Evolutionary conservation across 2,329 filamentous ascomycete genomes (phyloP), one percentile per base, ranked within the genome.

Genomic region (Stromatinia cepivora): DNA sequence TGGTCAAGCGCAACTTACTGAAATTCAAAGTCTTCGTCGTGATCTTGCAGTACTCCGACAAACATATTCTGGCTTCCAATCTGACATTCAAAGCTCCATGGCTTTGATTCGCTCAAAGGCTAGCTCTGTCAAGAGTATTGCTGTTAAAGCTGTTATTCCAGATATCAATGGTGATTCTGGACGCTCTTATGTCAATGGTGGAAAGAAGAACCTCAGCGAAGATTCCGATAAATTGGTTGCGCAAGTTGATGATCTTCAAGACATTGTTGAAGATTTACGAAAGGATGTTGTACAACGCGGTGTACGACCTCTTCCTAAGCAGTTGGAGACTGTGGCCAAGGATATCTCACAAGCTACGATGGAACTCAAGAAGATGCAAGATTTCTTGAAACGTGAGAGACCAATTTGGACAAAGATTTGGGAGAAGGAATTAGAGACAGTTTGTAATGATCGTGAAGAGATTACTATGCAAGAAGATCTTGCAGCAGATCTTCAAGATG

Each of bases 331-430:
- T 50, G 94, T 97, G 28, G 90, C 91, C 73, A 96, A 95, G 81
- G 94, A 98, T 75, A 93, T 99, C 72, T 88, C 89, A 62, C 81
- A 85, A 68, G 89, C 95, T 45, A 91, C 89, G 62, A 90, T 93
- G 77, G 94, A 97, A 77, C 88, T 99, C 72, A 95, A 92, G 85
- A 94, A 92, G 81, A 90, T 99, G 86, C 92, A 97, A 78, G 94
- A 97, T 22, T 97, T 92, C 82, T 87, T 99, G 82, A 90, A 89
- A 75, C 87, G 88, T 59, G 95, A 99, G 85, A 97, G 97, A 80
- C 95, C 95, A 0, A 85, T 97, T 70, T 99, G 95, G 94, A 97
- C 93, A 67, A 97, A 97, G 87, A 97, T 98, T 73, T 99, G 95
- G 95, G 94, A 98, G 86, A 94, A 96, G 81, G 94, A 98, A 80